Evolutionary conservation across 2,329 filamentous ascomycete genomes (phyloP), one percentile per base, ranked within the genome.

Genomic region (Arthroderma sp.): DNA sequence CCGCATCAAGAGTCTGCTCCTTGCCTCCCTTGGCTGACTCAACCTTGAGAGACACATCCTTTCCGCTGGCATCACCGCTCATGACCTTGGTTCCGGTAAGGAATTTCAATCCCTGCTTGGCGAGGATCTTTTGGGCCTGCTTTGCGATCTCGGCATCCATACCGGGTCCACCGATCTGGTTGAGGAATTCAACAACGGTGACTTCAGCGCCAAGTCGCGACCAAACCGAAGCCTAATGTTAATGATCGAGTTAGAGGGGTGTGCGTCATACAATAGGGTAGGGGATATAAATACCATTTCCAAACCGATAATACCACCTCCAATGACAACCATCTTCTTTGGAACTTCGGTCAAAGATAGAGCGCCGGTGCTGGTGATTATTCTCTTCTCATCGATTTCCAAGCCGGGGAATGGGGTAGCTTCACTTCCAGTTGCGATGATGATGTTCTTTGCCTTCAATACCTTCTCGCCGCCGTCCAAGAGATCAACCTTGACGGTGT

Each of bases 91-190:
- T 96, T 73, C 85, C 83, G 56, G 93, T 80, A 80, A 94, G 95
- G 77, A 98, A 98, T 62, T 94, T 91, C 64, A 98, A 83, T 50
- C 89, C 91, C 73, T 98, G 91, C 77, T 94, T 96, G 65, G 78
- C 78, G 53, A 98, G 78, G 51, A 94, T 81, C 77, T 94, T 96
- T 68, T 95, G 88, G 37, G 84, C 74, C 59, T 78, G 72, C 75
- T 96, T 98, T 61, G 88, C 78, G 58, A 96, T 85, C 66, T 98
- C 91, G 40, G 75, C 68, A 63, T 98, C 91, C 91, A 98, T 98
- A 57, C 91, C 91, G 40, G 91, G 91, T 47, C 91, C 91, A 68
- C 91, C 91, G 55, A 98, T 96, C 72, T 95, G 88, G 59, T 82
- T 79, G 46, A 98, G 74, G 71, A 91, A 98, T 70, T 98, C 91